phyloP scores from a whole-genome alignment of 1,284 basidiomycete species.

The Cutaneotrichosporon spelunceum region DNA sequence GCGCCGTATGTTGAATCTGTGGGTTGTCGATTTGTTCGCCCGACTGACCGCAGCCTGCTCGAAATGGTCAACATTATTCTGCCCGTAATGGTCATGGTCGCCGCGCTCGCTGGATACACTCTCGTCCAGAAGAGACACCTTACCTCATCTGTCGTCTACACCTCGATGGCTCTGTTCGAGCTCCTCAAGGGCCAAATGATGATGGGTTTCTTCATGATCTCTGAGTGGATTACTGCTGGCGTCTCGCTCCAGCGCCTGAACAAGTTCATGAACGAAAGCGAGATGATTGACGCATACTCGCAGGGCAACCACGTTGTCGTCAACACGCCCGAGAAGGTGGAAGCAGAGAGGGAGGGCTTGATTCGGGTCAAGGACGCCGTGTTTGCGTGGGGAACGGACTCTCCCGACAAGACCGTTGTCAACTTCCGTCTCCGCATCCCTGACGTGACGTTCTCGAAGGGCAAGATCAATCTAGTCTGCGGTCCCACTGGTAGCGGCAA shows the following conservation, averaged over 20 bases:
- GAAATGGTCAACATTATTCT: constrained; percentile 58
- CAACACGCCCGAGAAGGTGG: constrained; percentile 32
- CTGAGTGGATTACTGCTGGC: constrained; percentile 49
- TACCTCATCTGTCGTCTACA: constrained; percentile 52
- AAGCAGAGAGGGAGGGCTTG: constrained; percentile 39
- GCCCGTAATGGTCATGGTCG: constrained; percentile 64
- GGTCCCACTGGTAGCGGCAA: constrained; percentile 58
- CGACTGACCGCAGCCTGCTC: constrained; percentile 14
- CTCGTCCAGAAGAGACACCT: constrained; percentile 54
- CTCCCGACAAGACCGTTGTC: constrained; percentile 28
- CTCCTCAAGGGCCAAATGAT: constrained; percentile 42
- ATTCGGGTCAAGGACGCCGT: constrained; percentile 43
- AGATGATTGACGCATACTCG: constrained; percentile 57
- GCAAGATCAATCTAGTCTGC: constrained; percentile 61
- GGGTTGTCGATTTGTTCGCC: constrained; percentile 14
- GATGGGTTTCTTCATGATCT: constrained; percentile 40
- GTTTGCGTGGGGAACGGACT: constrained; percentile 44
- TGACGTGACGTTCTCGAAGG: constrained; percentile 59
- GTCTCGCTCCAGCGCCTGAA: constrained; percentile 56
- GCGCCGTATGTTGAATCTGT: constrained; percentile 42
- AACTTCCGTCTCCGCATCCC: constrained; percentile 57
- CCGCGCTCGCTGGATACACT: constrained; percentile 64
- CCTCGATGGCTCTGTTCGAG: constrained; percentile 51
- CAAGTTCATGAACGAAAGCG: constrained; percentile 56
- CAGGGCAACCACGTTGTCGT: constrained; percentile 33